Conservation (phyloP, 345 rosid genomes). For the Arabidopsis suecica region DNA sequence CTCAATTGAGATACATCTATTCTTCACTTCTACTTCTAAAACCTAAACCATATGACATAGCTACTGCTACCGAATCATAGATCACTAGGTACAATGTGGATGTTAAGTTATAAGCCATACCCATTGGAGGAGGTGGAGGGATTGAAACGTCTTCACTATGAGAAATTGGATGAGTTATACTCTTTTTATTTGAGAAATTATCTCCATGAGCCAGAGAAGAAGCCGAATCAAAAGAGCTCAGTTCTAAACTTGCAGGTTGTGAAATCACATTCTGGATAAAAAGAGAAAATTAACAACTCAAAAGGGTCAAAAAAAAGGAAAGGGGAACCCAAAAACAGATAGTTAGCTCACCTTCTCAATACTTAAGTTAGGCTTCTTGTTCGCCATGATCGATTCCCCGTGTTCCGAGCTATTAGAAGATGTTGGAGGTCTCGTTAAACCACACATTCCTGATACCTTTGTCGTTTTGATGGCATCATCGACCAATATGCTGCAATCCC, state of each 20-base stretch:
- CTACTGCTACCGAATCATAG: neutral
- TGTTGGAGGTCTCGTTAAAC: constrained; percentile 49
- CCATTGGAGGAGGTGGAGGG: constrained; percentile 66
- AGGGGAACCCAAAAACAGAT: constrained; percentile 12
- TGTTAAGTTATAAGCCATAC: constrained; percentile 44
- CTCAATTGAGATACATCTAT: neutral
- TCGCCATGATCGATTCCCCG: constrained; percentile 45
- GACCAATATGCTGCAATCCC: constrained; percentile 64
- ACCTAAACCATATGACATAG: neutral
- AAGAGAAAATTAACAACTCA: constrained; percentile 6
- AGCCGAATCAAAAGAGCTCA: constrained; percentile 45
- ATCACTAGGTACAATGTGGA: neutral
- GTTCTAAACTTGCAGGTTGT: constrained; percentile 44
- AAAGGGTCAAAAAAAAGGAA: constrained; percentile 4
- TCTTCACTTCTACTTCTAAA: neutral
- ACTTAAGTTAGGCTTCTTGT: constrained; percentile 51
- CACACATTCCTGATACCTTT: constrained; percentile 45
- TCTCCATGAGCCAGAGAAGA: constrained; percentile 43
- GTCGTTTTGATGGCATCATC: constrained; percentile 47
- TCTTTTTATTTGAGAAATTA: constrained; percentile 36
- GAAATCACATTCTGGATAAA: constrained; percentile 47
- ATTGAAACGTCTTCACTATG: constrained; percentile 40
- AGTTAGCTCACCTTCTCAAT: constrained; percentile 61
- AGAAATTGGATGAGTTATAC: constrained; percentile 17
- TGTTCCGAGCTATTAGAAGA: constrained; percentile 46